Evolutionary conservation across 2,329 filamentous ascomycete genomes (phyloP).

Genomic region (Penicillium vulpinum): DNA sequence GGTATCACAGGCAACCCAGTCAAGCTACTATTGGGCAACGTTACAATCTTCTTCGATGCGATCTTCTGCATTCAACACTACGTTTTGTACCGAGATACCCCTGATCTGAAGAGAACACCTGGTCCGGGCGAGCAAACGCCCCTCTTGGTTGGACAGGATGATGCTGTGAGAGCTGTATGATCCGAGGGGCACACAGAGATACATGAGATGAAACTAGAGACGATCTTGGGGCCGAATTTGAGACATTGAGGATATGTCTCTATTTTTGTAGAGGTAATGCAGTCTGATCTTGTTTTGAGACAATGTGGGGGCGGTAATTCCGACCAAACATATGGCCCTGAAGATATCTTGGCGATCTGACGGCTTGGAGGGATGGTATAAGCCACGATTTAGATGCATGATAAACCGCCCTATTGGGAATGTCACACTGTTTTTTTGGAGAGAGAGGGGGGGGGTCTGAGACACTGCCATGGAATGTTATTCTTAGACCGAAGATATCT

Average conservation of each 20-base stretch:
- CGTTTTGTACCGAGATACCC: slow-evolving; percentile 62
- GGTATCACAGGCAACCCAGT: slow-evolving; percentile 89
- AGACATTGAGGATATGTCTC: slow-evolving; percentile 14
- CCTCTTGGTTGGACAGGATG: slow-evolving; percentile 26
- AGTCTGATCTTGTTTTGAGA: slow-evolving; percentile 9
- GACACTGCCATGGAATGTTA: background rate
- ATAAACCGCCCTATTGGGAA: background rate
- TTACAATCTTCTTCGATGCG: slow-evolving; percentile 81
- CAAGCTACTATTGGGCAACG: slow-evolving; percentile 82
- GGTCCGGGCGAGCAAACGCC: slow-evolving; percentile 29
- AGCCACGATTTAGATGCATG: slow-evolving; percentile 1
- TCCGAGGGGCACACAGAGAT: background rate
- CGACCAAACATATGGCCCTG: background rate
- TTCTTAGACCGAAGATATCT: background rate
- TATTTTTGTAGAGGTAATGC: slow-evolving; percentile 16
- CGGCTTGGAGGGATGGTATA: background rate
- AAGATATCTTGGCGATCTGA: background rate
- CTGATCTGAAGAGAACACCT: slow-evolving; percentile 18
- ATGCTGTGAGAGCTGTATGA: slow-evolving; percentile 2
- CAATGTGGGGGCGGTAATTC: slow-evolving; percentile 14
- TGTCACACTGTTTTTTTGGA: background rate
- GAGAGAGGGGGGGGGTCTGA: too few species aligned
- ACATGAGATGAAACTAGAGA: background rate
- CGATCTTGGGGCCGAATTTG: slow-evolving; percentile 11
- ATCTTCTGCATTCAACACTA: slow-evolving; percentile 91